Percentiles rank a stretch among this genome's conserved stretches.
Conservation (phyloP, 495 filamentous ascomycete genomes). For the Tuber calosporum region DNA sequence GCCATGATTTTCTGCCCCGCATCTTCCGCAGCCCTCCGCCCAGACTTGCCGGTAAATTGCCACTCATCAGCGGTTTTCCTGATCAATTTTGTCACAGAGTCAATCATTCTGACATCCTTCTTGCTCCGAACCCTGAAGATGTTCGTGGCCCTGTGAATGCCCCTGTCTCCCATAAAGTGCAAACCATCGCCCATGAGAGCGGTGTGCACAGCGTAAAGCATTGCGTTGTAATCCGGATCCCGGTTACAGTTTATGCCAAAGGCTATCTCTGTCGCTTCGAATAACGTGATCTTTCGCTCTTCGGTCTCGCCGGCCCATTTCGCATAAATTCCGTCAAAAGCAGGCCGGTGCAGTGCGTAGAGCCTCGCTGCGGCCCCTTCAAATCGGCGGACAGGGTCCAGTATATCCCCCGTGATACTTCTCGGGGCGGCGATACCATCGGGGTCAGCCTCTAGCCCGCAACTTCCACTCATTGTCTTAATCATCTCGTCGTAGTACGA, state of each 20-base stretch:
- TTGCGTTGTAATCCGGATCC: slow-evolving; percentile 3
- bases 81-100: slow-evolving; percentile 27
- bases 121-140: slow-evolving; percentile 34
- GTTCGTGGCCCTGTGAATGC: slow-evolving; percentile 32
- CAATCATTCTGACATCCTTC: slow-evolving; percentile 33
- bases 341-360: slow-evolving; percentile 12
- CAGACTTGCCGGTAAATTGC: not conserved
- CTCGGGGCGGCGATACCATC: slow-evolving; percentile 12
- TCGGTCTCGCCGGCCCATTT: slow-evolving; percentile 22
- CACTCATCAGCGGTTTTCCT: slow-evolving; percentile 15
- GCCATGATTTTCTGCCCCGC: not conserved
- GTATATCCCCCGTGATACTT: slow-evolving; percentile 9
- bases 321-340: slow-evolving; percentile 25
- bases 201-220: slow-evolving; percentile 37
- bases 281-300: slow-evolving; percentile 23
- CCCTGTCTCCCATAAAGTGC: slow-evolving; percentile 33
- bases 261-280: slow-evolving; percentile 29
- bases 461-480: not conserved
- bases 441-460: not conserved
- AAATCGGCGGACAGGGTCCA: slow-evolving; percentile 27
- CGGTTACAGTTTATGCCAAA: slow-evolving; percentile 17
- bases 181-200: slow-evolving; percentile 39
- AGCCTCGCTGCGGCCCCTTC: slow-evolving; percentile 8
- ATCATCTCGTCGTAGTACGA: slow-evolving; percentile 22
- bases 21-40: slow-evolving; percentile 1